Percentiles rank a stretch among this genome's conserved stretches.
Conservation (phyloP, 2,329 filamentous ascomycete species). For the Monosporascus sp. region DNA sequence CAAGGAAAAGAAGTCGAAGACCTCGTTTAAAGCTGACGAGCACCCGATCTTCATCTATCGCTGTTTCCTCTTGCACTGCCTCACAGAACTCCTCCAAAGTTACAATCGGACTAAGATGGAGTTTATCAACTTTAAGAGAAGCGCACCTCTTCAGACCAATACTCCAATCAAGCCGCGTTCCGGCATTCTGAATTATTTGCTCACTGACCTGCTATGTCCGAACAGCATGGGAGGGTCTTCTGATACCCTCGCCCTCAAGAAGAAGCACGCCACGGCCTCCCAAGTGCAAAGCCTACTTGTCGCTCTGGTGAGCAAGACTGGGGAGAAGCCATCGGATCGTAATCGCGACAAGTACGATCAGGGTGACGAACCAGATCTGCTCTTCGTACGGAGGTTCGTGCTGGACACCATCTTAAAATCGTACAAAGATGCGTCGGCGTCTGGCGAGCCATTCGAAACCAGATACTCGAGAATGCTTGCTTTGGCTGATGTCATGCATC, state of each 20-base stretch:
- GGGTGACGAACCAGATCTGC: constrained; percentile 76
- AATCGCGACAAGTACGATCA: constrained; percentile 54
- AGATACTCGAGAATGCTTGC: constrained; percentile 86
- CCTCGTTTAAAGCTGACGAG: constrained; percentile 81
- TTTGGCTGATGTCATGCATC: constrained; percentile 85
- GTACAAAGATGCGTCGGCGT: constrained; percentile 80
- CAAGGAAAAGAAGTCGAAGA: constrained; percentile 64
- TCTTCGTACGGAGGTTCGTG: constrained; percentile 92
- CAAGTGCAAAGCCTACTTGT: constrained; percentile 86
- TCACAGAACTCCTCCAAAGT: constrained; percentile 83
- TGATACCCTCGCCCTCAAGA: constrained; percentile 74
- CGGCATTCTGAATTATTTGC: constrained; percentile 86
- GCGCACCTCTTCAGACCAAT: constrained; percentile 72
- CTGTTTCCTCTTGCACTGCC: constrained; percentile 87
- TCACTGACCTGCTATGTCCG: constrained; percentile 68
- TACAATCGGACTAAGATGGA: constrained; percentile 96
- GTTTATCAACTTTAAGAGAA: constrained; percentile 98
- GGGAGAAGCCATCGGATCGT: constrained; percentile 63
- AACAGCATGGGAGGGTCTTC: constrained; percentile 61
- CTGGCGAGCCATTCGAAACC: constrained; percentile 73
- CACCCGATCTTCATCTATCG: constrained; percentile 96
- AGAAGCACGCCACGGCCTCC: constrained; percentile 76
- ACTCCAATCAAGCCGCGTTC: constrained; percentile 94
- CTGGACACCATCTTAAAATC: constrained; percentile 88
- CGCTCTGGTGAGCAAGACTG: constrained; percentile 81